Evolutionary conservation across 2,329 filamentous ascomycete species (phyloP).

Genomic region (Aureobasidium sp.): DNA sequence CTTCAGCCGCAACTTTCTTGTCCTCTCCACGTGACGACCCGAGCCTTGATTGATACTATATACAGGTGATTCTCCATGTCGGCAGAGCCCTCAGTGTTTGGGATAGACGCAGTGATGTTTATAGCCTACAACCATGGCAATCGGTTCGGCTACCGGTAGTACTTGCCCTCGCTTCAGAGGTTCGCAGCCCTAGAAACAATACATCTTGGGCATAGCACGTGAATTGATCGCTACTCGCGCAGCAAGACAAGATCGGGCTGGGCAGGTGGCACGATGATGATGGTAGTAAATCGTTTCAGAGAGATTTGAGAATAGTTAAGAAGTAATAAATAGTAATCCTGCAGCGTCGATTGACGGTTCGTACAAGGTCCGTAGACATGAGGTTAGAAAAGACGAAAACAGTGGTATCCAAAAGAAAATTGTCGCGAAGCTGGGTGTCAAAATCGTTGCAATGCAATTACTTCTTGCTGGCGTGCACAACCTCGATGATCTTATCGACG

Average conservation of each 20-base stretch:
- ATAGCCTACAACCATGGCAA: background rate
- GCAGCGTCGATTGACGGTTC: background rate
- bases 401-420: constrained; percentile 9
- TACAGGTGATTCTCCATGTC: background rate
- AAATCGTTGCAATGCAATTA: constrained; percentile 2
- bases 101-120: background rate
- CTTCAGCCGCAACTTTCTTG: background rate
- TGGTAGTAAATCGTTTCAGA: background rate
- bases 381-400: background rate
- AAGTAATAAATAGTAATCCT: background rate
- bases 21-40: background rate
- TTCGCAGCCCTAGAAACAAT: background rate
- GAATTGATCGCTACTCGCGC: background rate
- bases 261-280: background rate
- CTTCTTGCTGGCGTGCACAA: constrained; percentile 55
- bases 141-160: background rate
- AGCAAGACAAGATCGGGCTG: background rate
- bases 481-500: constrained; percentile 79
- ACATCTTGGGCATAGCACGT: background rate
- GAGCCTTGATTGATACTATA: background rate
- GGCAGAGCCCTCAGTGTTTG: background rate
- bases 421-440: background rate
- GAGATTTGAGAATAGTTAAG: background rate
- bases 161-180: background rate
- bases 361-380: background rate